Evolutionary conservation across 2,329 filamentous ascomycete species (phyloP), one percentile per base, ranked within the genome.

Genomic region (Thelonectria blattea): DNA sequence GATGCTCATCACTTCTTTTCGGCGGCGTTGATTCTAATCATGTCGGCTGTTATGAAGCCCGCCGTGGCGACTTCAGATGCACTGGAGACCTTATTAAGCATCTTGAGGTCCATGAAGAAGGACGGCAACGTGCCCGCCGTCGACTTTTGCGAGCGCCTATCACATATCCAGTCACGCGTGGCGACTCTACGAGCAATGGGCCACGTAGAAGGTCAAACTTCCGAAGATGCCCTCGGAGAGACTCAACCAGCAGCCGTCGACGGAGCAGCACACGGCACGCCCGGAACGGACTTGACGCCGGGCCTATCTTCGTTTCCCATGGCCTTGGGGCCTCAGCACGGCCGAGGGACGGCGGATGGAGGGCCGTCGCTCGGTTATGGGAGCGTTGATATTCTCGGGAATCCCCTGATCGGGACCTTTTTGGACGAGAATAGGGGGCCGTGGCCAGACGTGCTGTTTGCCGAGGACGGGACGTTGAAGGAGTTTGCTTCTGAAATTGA

Each of bases 1-100:
- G 83, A 86, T 59, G 80, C 81, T 15, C 83, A 86, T 61, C 83
- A 85, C 65, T 78, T 80, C 22, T 85, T 85, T 65, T 83, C 81
- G 0, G 82, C 83, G 1, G 79, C 82, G 11, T 78, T 85, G 11
- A 76, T 85, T 2, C 76, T 86, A 5, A 80, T 85, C 22, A 83
- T 85, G 79, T 74, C 72, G 10, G 72, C 72, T 0, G 68, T 74
- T 0, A 73, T 72, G 62, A 72, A 72, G 11, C 72, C 72, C 0
- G 66, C 65, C 0, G 64, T 66, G 0, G 60, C 66, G 3, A 71
- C 66, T 4, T 72, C 72, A 0, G 72, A 74, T 14, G 67, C 70
- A 8, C 55, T 74, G 0, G 71, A 74, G 45, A 73, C 71, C 0
- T 15, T 73, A 0, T 22, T 73, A 0, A 74, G 71, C n/a, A 68